A percentile compares a stretch with the other conserved stretches of the same genome.
Conservation (phyloP, 371 early-diverging fungal species). For the Lichtheimia ramosa region DNA sequence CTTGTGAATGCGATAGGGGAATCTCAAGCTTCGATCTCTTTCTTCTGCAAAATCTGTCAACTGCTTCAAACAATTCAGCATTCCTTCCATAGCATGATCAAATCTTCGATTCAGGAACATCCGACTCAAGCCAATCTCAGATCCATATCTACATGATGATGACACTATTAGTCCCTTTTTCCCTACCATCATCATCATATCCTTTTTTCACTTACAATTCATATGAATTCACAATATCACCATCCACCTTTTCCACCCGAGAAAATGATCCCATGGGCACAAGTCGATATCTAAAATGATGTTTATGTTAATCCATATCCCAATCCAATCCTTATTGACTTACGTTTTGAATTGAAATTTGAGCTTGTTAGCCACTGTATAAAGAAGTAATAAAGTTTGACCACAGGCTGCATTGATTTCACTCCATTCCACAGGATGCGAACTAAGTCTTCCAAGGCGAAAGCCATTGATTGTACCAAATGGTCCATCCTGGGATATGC, state of each 20-base stretch:
- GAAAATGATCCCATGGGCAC: constrained; percentile 94
- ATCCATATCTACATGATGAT: constrained; percentile 76
- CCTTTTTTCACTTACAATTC: constrained; percentile 66
- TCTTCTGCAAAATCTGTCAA: constrained; percentile 79
- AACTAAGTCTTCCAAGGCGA: constrained; percentile 81
- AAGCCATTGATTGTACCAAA: constrained; percentile 95
- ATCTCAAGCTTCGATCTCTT: constrained; percentile 68
- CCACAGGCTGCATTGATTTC: constrained; percentile 98
- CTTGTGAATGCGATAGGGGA: constrained; percentile 88
- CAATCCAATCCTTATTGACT: neutral
- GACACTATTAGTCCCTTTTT: neutral
- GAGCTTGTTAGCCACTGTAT: constrained; percentile 84
- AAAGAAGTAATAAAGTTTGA: constrained; percentile 82
- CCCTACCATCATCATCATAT: neutral
- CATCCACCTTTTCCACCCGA: constrained; percentile 81
- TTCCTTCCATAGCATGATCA: constrained; percentile 89
- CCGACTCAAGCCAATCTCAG: constrained; percentile 81
- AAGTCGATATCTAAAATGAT: constrained; percentile 65
- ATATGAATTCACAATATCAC: constrained; percentile 68
- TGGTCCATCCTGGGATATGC: constrained; percentile 81
- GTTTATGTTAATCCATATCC: neutral
- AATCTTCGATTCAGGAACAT: constrained; percentile 87
- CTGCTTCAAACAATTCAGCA: constrained; percentile 86
- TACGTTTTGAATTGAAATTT: constrained; percentile 81
- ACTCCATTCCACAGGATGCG: constrained; percentile 85